Evolutionary conservation across 1,284 basidiomycete genomes (phyloP).

Genomic region (Omphalotus olearius): DNA sequence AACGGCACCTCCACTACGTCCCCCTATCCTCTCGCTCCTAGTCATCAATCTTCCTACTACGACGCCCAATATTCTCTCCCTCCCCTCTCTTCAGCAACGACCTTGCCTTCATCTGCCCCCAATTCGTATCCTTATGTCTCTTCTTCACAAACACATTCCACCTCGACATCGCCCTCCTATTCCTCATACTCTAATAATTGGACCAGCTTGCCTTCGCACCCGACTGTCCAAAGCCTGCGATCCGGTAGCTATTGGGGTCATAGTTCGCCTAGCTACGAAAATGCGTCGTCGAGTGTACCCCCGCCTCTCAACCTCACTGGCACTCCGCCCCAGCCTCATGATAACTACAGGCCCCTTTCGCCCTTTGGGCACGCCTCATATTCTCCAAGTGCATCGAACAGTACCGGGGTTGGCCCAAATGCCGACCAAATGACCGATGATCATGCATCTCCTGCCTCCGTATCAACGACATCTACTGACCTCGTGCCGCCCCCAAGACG

Average conservation of each 20-base stretch:
- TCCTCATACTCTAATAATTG: constrained; percentile 7
- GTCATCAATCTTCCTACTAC: constrained; percentile 29
- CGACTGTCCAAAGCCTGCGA: constrained; percentile 13
- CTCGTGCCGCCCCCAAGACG: constrained; percentile 63
- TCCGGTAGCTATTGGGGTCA: constrained; percentile 9
- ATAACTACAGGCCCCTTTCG: constrained; percentile 12
- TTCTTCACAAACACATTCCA: constrained; percentile 8
- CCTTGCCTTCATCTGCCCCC: constrained; percentile 1
- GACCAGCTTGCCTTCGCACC: constrained; percentile 9
- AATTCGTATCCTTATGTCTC: constrained; percentile 10
- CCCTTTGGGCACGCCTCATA: constrained; percentile 9
- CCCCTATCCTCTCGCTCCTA: constrained; percentile 22
- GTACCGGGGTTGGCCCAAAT: not conserved
- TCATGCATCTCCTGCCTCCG: constrained; percentile 11
- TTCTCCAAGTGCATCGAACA: constrained; percentile 6
- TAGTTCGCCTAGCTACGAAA: constrained; percentile 9
- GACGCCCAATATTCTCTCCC: constrained; percentile 14
- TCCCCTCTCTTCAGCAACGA: constrained; percentile 12
- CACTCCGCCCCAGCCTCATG: constrained; percentile 7
- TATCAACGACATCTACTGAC: constrained; percentile 29
- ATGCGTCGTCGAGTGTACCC: constrained; percentile 1
- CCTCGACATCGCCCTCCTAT: constrained; percentile 3
- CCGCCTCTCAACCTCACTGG: constrained; percentile 8
- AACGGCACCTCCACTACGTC: constrained; percentile 13
- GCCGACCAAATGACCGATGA: constrained; percentile 6